A percentile compares a stretch with the other conserved stretches of the same genome.
Evolutionary conservation across 2,329 filamentous ascomycete genomes (phyloP).

Genomic region (Samsoniella hepiali): DNA sequence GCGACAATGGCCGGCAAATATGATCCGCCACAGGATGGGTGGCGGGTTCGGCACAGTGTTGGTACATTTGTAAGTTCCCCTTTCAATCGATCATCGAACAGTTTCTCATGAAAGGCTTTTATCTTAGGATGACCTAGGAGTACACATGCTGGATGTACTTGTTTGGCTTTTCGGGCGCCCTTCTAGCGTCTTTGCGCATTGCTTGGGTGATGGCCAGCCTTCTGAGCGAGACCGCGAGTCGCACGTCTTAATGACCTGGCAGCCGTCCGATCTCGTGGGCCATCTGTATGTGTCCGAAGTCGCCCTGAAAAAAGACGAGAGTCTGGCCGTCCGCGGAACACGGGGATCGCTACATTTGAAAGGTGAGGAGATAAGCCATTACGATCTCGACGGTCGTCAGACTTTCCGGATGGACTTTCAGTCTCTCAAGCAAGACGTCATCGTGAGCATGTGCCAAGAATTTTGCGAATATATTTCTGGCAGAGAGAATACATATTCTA

Average conservation of each 20-base stretch:
- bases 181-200: background rate
- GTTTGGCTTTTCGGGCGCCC: conserved; percentile 14
- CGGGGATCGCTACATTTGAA: conserved; percentile 1
- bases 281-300: conserved; percentile 12
- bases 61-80: conserved; percentile 8
- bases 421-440: conserved; percentile 4
- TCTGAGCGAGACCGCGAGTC: conserved; percentile 10
- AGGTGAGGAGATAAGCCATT: background rate
- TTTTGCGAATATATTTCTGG: conserved; percentile 7
- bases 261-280: background rate
- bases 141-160: conserved; percentile 10
- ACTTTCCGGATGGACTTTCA: background rate
- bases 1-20: background rate
- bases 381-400: background rate
- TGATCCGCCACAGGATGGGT: conserved; percentile 8
- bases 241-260: conserved; percentile 1
- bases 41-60: conserved; percentile 5
- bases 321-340: background rate
- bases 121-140: conserved; percentile 11
- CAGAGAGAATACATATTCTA: background rate
- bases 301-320: conserved; percentile 3
- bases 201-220: background rate
- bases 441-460: conserved; percentile 6
- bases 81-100: background rate
- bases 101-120: background rate